Conservation (phyloP, 495 filamentous ascomycete species). For the Penicillium antarcticum region DNA sequence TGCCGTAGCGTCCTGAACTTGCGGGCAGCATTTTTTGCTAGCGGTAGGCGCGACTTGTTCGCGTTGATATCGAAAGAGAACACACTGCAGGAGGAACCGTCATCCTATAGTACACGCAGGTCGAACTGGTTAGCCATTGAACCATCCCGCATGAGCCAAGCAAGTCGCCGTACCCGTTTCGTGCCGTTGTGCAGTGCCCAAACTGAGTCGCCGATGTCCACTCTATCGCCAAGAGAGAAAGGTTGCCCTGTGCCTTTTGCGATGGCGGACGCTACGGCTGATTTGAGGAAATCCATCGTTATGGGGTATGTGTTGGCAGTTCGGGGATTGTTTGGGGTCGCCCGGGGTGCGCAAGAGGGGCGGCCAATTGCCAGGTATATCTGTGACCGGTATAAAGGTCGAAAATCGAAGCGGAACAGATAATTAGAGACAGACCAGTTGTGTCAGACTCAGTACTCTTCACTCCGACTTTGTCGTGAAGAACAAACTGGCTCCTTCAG, state of each 20-base stretch:
- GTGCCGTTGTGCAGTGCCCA: slow-evolving; percentile 93
- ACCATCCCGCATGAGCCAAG: slow-evolving; percentile 5
- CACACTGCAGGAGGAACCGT: slow-evolving; percentile 88
- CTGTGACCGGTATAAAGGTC: neutral
- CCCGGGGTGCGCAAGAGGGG: neutral
- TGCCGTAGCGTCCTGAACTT: slow-evolving; percentile 90
- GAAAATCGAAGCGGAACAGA: neutral
- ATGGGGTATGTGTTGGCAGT: slow-evolving; percentile 3
- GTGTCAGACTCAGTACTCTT: too few species aligned
- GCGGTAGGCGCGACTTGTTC: slow-evolving; percentile 73
- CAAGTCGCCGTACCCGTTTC: slow-evolving; percentile 62
- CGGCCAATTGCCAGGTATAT: slow-evolving; percentile 5
- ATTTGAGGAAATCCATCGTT: slow-evolving; percentile 94
- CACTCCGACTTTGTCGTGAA: too few species aligned
- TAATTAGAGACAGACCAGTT: neutral
- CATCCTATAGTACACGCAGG: slow-evolving; percentile 58
- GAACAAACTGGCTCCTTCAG: slow-evolving; percentile 5
- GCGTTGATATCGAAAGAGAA: slow-evolving; percentile 87
- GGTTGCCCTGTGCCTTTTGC: slow-evolving; percentile 90
- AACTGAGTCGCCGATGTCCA: slow-evolving; percentile 83
- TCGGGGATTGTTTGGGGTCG: slow-evolving; percentile 5
- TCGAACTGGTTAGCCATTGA: neutral
- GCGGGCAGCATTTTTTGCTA: slow-evolving; percentile 88
- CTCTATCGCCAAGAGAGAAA: slow-evolving; percentile 85
- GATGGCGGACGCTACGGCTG: slow-evolving; percentile 92